Conservation (phyloP, 139 green algal species). For the Eudorina sp. region DNA sequence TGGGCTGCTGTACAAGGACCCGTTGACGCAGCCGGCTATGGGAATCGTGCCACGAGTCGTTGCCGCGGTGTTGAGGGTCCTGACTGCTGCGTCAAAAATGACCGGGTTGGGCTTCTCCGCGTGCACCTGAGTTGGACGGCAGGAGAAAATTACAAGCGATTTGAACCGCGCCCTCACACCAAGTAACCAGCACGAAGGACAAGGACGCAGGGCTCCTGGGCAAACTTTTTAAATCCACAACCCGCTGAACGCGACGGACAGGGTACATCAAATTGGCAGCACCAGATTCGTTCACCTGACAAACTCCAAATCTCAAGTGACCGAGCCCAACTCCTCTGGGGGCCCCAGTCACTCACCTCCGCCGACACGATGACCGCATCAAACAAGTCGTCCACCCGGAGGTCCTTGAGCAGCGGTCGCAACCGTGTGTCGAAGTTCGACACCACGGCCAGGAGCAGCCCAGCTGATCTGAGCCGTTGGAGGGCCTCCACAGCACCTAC, state of each 20-base stretch:
- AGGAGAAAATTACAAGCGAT: no score
- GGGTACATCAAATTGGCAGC: no score
- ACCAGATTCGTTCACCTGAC: no score
- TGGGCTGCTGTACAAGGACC: background rate
- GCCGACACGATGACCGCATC: conserved; percentile 86
- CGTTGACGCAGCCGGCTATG: no score
- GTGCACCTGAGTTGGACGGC: conserved; percentile 70
- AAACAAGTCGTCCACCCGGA: conserved; percentile 80
- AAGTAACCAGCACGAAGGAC: no score
- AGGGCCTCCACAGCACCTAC: conserved; percentile 74
- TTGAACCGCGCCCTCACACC: no score
- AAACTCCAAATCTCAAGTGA: no score
- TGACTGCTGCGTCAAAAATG: conserved; percentile 77
- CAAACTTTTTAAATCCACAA: no score
- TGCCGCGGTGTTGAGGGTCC: background rate
- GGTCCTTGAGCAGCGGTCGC: conserved; percentile 75
- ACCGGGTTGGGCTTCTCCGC: conserved; percentile 92
- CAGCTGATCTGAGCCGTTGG: conserved; percentile 62
- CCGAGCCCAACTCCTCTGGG: no score
- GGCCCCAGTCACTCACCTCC: conserved; percentile 49
- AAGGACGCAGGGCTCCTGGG: no score
- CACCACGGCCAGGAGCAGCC: conserved; percentile 82
- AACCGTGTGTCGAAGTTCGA: conserved; percentile 95
- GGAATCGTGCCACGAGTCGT: background rate
- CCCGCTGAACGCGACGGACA: no score